Evolutionary conservation across 257 asterid species (phyloP).

Genomic region (Datura wrightii): DNA sequence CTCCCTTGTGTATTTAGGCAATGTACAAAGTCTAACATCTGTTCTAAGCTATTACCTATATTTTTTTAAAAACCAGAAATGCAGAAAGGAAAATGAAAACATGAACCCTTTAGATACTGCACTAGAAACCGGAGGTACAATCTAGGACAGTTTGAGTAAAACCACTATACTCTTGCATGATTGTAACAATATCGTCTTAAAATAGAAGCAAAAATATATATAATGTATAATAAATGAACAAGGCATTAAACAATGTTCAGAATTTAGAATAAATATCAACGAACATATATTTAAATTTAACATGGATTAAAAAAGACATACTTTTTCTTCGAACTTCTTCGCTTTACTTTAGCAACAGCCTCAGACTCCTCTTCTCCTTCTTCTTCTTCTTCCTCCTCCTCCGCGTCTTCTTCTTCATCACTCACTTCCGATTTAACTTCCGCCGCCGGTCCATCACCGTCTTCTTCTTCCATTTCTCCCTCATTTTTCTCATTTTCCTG

Average conservation of each 20-base stretch:
- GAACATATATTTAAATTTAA: neutral
- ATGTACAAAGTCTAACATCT: neutral
- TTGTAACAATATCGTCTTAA: neutral
- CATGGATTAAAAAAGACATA: neutral
- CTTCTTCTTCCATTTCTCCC: conserved; percentile 31
- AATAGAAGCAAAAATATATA: neutral
- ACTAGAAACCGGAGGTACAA: neutral
- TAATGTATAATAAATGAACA: neutral
- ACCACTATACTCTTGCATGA: neutral
- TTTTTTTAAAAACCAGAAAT: neutral
- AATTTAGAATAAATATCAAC: neutral
- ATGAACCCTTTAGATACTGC: neutral
- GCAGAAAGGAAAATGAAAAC: neutral
- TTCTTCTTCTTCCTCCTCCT: conserved; percentile 46
- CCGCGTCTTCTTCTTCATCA: conserved; percentile 37
- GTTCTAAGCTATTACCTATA: neutral
- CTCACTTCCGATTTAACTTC: conserved; percentile 31
- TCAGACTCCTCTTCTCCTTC: conserved; percentile 44
- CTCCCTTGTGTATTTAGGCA: neutral
- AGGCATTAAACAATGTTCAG: neutral
- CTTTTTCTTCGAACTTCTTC: conserved; percentile 20
- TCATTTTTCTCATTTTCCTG: conserved; percentile 44
- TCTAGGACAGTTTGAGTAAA: neutral
- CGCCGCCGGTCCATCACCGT: conserved; percentile 34
- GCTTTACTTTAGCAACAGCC: conserved; percentile 27